Conservation (phyloP, 805 yeast species). For the Ogataea kodamae region DNA sequence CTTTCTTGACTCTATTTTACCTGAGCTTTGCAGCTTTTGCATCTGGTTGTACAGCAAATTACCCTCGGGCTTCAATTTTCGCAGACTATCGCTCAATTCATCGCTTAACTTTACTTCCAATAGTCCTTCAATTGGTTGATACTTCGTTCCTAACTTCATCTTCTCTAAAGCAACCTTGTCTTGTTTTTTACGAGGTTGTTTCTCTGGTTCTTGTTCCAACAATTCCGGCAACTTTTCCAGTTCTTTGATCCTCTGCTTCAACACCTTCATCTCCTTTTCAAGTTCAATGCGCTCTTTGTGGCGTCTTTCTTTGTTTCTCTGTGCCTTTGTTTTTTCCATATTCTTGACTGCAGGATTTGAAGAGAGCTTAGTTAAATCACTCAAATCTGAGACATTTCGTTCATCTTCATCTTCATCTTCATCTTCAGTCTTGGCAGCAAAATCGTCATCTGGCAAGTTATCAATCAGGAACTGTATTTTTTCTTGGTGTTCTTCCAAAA, state of each 20-base stretch:
- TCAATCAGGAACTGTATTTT: slow-evolving; percentile 64
- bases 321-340: slow-evolving; percentile 72
- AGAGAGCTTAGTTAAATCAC: slow-evolving; percentile 48
- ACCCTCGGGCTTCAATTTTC: slow-evolving; percentile 88
- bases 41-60: slow-evolving; percentile 78
- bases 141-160: slow-evolving; percentile 41
- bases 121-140: slow-evolving; percentile 40
- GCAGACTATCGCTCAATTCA: slow-evolving; percentile 80
- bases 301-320: slow-evolving; percentile 67
- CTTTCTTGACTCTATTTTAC: slow-evolving; percentile 81
- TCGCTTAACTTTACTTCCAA: slow-evolving; percentile 80
- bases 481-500: slow-evolving; percentile 58
- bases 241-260: slow-evolving; percentile 60
- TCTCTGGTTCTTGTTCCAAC: slow-evolving; percentile 17
- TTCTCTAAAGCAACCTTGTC: slow-evolving; percentile 30
- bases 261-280: slow-evolving; percentile 48
- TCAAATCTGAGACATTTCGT: too few relatives aligned
- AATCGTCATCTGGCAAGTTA: slow-evolving; percentile 57
- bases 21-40: slow-evolving; percentile 76
- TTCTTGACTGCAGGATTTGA: slow-evolving; percentile 64
- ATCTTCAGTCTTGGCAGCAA: slow-evolving; percentile 39
- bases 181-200: slow-evolving; percentile 11
- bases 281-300: slow-evolving; percentile 57
- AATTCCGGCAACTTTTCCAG: slow-evolving; percentile 50
- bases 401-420: slow-evolving; percentile 37